Base-by-base conservation (phyloP, 176 grass and related monocot genomes). In the Poa annua region DNA sequence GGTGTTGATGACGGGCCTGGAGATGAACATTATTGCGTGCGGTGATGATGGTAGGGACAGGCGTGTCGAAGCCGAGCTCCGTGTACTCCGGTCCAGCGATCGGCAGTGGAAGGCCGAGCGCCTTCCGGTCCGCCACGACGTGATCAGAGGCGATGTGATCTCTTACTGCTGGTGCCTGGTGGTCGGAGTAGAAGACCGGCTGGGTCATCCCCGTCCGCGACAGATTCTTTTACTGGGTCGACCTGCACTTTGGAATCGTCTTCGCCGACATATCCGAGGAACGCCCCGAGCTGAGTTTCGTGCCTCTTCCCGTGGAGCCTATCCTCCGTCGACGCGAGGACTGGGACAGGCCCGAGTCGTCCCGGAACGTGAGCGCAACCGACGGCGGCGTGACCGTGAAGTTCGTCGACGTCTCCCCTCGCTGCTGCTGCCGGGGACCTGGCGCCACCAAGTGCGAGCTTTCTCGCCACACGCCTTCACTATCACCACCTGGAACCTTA, bases 171-270 rank as follows among this genome's bases (percentile, higher is more conserved):
- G 2, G 2, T 41, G 39, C 5, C 48, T 53, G 2, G 2, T 41
- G 39, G 39, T 41, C 39, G 39, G 39, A 41, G 1, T 81, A 65
- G 65, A 2, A 0, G 1, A 71, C 35, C n/a, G 8, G 29, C 68
- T 47, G 2, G 68, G 68, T 71, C 5, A 71, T 47, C 39, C 68
- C 68, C 41, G n/a, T 71, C 68, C 39, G 20, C 12, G 12, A 25
- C 68, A 11, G 68, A 5, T 71, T 71, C 12, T 24, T 71, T 15
- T 71, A 45, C 68, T 47, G 39, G 68, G n/a, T 47, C 39, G 68
- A 47, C 68, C 39, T 71, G 39, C 22, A 24, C 68, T 14, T 14
- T 11, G 68, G 68, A n/a, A 71, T 71, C 68, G 1, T 71, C 68
- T 47, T 71, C 68, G 24, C 39, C n/a, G 68, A 71, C 41, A 5